Percentiles rank a stretch among this genome's conserved stretches.
These are phyloP conservation scores for Lecanosticta acicola DNA, from an alignment of 2,329 filamentous ascomycete genomes.

Conservation along the genomic window DNA sequence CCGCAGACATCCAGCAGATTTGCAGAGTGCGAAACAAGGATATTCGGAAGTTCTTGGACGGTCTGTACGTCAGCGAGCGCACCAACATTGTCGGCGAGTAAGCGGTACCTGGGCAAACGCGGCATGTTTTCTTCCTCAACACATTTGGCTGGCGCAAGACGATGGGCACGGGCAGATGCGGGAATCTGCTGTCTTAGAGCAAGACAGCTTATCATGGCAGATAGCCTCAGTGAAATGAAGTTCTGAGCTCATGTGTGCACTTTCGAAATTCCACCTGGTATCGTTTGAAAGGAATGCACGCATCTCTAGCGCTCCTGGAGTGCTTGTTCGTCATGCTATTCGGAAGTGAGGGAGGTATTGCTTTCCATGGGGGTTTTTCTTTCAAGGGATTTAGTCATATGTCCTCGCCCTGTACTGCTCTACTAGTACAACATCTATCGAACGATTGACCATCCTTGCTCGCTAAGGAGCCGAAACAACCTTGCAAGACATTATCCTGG, in stretches of 20 bases:
- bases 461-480: neutral
- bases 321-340: too few relatives aligned
- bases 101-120: slow-evolving; percentile 22
- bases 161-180: slow-evolving; percentile 8
- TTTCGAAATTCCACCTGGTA: too few relatives aligned
- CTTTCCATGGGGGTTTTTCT: too few relatives aligned
- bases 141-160: slow-evolving; percentile 4
- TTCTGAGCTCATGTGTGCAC: slow-evolving; percentile 12
- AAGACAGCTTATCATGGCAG: slow-evolving; percentile 6
- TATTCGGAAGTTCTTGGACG: slow-evolving; percentile 99
- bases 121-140: slow-evolving; percentile 1
- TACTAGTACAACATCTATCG: neutral
- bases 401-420: too few relatives aligned
- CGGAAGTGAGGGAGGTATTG: too few relatives aligned
- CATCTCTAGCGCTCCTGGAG: too few relatives aligned
- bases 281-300: too few relatives aligned
- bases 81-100: slow-evolving; percentile 65
- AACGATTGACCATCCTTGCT: neutral
- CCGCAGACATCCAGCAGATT: slow-evolving; percentile 99
- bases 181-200: slow-evolving; percentile 5
- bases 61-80: slow-evolving; percentile 99
- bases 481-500: neutral
- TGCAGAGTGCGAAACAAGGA: slow-evolving; percentile 99
- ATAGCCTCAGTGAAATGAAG: slow-evolving; percentile 13
- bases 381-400: neutral